A percentile compares a stretch with the other conserved stretches of the same genome.
These are phyloP conservation scores for Salvia hispanica DNA, from an alignment of 257 asterid species.

Conservation along the genomic window DNA sequence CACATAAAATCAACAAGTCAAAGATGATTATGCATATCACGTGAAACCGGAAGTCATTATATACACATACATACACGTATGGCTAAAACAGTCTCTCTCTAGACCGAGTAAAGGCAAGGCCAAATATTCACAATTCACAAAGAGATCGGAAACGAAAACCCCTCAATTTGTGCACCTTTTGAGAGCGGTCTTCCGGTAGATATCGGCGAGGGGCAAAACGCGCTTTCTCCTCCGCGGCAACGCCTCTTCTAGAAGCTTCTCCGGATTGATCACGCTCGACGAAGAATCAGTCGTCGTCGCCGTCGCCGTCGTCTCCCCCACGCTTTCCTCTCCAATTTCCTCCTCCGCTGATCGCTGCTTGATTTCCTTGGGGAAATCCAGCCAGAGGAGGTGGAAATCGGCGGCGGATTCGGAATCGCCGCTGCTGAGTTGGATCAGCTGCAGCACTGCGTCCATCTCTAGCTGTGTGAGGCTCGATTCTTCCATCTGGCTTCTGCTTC, in stretches of 20 bases:
- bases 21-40: not conserved
- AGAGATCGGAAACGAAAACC: not conserved
- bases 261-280: conserved; percentile 18
- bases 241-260: conserved; percentile 27
- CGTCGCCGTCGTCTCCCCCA: conserved; percentile 28
- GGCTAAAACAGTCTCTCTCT: not conserved
- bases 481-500: conserved; percentile 30
- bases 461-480: conserved; percentile 48
- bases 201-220: conserved; percentile 38
- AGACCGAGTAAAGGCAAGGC: not conserved
- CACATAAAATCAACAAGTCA: conserved; percentile 12
- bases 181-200: conserved; percentile 37
- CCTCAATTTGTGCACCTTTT: conserved; percentile 28
- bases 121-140: conserved; percentile 19
- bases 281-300: conserved; percentile 6
- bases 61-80: not conserved
- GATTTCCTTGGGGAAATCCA: conserved; percentile 14
- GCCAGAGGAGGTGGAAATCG: conserved; percentile 32
- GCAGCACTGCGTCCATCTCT: conserved; percentile 71
- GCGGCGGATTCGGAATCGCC: conserved; percentile 39
- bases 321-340: conserved; percentile 27
- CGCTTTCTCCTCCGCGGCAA: conserved; percentile 42
- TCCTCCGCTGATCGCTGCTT: not conserved
- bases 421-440: conserved; percentile 63
- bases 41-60: conserved; percentile 11